A percentile compares a stretch with the other conserved stretches of the same genome.
These are phyloP conservation scores for Venturia pyrina DNA, from an alignment of 2,329 filamentous ascomycete genomes.

Conservation along the genomic window DNA sequence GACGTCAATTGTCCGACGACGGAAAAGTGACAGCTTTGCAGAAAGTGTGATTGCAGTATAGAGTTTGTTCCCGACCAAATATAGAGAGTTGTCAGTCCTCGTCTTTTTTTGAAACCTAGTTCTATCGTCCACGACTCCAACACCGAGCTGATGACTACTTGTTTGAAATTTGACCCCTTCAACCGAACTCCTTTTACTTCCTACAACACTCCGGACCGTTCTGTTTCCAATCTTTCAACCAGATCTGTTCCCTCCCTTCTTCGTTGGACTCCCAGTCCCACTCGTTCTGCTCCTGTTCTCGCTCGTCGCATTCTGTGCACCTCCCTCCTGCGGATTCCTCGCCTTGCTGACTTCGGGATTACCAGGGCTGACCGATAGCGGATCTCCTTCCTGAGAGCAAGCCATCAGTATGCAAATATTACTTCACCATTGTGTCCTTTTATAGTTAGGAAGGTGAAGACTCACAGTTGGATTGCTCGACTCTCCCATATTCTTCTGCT, in stretches of 20 bases:
- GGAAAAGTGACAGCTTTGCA: no score
- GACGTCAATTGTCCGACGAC: no score
- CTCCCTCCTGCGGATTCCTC: constrained; percentile 22
- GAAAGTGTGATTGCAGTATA: no score
- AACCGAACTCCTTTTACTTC: no score
- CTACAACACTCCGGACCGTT: no score
- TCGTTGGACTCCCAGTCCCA: constrained; percentile 27
- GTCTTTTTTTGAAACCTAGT: no score
- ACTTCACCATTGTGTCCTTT: neutral
- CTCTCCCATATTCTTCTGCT: constrained; percentile 31
- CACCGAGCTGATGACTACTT: no score
- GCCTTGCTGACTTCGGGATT: constrained; percentile 48
- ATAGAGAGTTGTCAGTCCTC: no score
- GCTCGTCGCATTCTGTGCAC: neutral
- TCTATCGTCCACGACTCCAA: no score
- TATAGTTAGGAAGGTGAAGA: neutral
- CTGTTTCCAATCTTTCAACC: constrained; percentile 15
- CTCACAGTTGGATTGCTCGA: neutral
- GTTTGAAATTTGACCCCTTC: no score
- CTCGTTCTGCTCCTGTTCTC: constrained; percentile 24
- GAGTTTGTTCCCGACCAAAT: no score
- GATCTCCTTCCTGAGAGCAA: constrained; percentile 29
- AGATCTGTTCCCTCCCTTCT: constrained; percentile 25
- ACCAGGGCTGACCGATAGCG: constrained; percentile 50
- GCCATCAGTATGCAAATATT: neutral